Evolutionary conservation across 441 rosid species (phyloP).

Genomic region (Metrosideros polymorpha): DNA sequence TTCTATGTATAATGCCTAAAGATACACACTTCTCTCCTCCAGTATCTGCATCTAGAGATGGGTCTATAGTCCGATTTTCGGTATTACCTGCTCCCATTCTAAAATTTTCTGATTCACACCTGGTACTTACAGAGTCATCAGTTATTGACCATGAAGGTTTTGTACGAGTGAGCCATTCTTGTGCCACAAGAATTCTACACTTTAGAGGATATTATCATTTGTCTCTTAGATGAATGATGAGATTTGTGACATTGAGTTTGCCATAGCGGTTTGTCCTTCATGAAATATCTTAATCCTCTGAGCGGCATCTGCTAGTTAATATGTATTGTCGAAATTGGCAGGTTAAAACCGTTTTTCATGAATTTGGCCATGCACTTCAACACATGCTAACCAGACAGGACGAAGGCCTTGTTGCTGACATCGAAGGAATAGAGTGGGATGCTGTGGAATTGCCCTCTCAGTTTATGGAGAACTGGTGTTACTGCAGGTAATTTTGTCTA

Average conservation of each 20-base stretch:
- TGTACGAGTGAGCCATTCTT: not conserved
- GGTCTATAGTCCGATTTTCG: not conserved
- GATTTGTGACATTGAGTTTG: not conserved
- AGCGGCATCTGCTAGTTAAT: not conserved
- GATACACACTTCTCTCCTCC: not conserved
- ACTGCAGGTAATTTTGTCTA: constrained; percentile 48
- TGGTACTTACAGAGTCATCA: not conserved
- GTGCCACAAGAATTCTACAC: not conserved
- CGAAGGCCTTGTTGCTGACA: constrained; percentile 89
- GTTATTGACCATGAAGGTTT: not conserved
- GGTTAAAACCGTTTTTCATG: constrained; percentile 97
- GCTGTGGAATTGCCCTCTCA: constrained; percentile 96
- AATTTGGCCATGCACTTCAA: constrained; percentile 97
- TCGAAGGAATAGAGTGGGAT: constrained; percentile 87
- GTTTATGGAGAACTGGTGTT: constrained; percentile 99
- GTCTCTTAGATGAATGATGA: not conserved
- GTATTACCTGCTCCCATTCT: not conserved
- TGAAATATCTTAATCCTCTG: not conserved
- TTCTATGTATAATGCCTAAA: not conserved
- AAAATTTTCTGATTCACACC: not conserved
- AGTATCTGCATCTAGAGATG: not conserved
- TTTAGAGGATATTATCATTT: not conserved
- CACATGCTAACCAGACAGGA: constrained; percentile 92
- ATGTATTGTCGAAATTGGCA: constrained; percentile 11
- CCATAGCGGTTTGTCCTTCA: not conserved